Conservation (phyloP, 805 yeast species). For the Komagataella kurtzmanii region DNA sequence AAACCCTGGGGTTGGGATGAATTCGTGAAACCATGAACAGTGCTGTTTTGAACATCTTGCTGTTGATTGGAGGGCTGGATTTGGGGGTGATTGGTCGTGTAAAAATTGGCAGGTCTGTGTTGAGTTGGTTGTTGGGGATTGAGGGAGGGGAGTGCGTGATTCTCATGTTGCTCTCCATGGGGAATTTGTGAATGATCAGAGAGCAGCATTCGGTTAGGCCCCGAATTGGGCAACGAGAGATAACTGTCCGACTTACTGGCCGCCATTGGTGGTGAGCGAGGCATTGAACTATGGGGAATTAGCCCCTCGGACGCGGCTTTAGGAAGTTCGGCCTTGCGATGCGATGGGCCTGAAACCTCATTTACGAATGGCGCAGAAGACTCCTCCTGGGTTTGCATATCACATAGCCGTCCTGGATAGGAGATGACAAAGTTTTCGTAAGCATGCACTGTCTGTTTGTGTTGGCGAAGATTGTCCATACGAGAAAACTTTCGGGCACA, state of each 20-base stretch:
- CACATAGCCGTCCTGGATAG: background rate
- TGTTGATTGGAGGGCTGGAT: background rate
- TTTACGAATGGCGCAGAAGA: background rate
- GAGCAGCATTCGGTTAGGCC: background rate
- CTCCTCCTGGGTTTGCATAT: background rate
- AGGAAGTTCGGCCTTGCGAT: background rate
- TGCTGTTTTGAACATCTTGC: background rate
- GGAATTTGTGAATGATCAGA: background rate
- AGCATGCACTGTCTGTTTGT: constrained; percentile 74
- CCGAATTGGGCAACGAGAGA: background rate
- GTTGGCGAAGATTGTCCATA: constrained; percentile 82
- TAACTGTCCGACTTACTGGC: background rate
- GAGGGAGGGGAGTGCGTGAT: background rate
- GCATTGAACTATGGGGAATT: background rate
- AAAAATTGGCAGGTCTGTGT: background rate
- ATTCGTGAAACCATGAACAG: background rate
- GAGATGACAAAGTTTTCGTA: constrained; percentile 21
- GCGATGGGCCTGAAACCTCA: background rate
- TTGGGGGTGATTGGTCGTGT: background rate
- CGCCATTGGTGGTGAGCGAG: background rate
- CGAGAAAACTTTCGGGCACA: constrained; percentile 72
- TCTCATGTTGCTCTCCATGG: background rate
- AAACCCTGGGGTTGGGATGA: background rate
- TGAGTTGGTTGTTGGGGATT: background rate
- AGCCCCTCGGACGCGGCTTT: background rate